Conservation (phyloP, 83 land plant genomes). For the Picea engelmannii region DNA sequence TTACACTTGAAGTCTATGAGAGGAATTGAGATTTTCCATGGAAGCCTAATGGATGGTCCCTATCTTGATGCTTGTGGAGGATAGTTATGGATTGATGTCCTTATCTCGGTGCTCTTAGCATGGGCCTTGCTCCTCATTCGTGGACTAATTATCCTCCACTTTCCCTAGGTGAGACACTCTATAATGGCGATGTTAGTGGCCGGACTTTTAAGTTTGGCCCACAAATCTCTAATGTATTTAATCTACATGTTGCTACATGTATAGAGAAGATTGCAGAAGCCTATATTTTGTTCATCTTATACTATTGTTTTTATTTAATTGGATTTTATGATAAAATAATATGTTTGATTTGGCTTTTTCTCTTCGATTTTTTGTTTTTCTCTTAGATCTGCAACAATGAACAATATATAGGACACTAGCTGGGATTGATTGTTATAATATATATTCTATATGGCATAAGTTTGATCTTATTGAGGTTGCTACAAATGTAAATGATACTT, state of each 20-base stretch:
- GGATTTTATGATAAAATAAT: no score
- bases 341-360: no score
- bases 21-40: slow-evolving; percentile 12
- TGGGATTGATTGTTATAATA: slow-evolving; percentile 44
- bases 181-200: slow-evolving; percentile 34
- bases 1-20: slow-evolving; percentile 52
- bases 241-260: slow-evolving; percentile 81
- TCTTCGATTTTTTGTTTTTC: not conserved
- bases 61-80: slow-evolving; percentile 63
- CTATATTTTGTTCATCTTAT: no score
- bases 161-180: slow-evolving; percentile 79
- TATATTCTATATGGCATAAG: slow-evolving; percentile 24
- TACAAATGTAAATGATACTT: slow-evolving; percentile 44
- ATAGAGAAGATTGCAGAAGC: slow-evolving; percentile 31
- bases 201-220: slow-evolving; percentile 62
- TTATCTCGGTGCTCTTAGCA: slow-evolving; percentile 22
- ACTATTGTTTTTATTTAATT: no score
- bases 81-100: slow-evolving; percentile 80
- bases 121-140: slow-evolving; percentile 64
- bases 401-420: not conserved
- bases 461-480: slow-evolving; percentile 40
- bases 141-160: slow-evolving; percentile 79
- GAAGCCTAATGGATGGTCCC: slow-evolving; percentile 3
- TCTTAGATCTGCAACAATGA: not conserved
- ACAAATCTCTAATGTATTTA: slow-evolving; percentile 65